These are phyloP conservation scores for Nothomitra cinnamomea DNA, from an alignment of 2,329 filamentous ascomycete species.

Conservation along the genomic window DNA sequence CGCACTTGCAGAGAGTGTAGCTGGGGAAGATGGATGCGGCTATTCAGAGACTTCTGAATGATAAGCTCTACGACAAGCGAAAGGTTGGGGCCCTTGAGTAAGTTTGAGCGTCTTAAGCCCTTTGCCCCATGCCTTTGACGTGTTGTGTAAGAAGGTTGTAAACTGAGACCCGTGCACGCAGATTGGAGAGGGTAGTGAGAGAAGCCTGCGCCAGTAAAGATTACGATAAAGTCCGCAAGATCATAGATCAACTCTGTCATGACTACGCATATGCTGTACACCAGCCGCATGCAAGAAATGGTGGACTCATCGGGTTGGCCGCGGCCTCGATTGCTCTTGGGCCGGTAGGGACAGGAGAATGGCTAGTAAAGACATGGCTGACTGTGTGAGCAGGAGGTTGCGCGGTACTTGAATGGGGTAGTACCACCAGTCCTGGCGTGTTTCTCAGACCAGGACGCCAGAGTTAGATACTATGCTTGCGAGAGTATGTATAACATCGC, in stretches of 20 bases:
- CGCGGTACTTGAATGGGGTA: conserved; percentile 80
- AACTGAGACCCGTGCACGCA: conserved; percentile 21
- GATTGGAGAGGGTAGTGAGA: conserved; percentile 79
- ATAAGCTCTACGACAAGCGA: conserved; percentile 97
- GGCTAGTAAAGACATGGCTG: conserved; percentile 8
- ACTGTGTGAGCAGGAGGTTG: conserved; percentile 51
- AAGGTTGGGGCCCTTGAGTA: conserved; percentile 95
- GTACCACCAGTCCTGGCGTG: conserved; percentile 93
- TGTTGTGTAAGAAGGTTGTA: background rate
- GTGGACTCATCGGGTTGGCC: conserved; percentile 85
- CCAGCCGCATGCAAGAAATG: conserved; percentile 90
- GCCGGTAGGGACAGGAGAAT: conserved; percentile 41
- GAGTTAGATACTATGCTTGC: conserved; percentile 94
- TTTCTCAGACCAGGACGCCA: conserved; percentile 94
- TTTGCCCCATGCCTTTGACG: background rate
- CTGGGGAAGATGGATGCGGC: conserved; percentile 56
- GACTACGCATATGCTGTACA: conserved; percentile 97
- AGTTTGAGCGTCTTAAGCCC: conserved; percentile 19
- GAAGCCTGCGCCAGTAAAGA: conserved; percentile 64
- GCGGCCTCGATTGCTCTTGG: conserved; percentile 92
- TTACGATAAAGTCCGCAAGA: conserved; percentile 62
- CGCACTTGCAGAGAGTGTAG: background rate
- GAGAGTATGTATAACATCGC: conserved; percentile 99
- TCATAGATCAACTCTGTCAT: conserved; percentile 91
- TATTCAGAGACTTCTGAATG: conserved; percentile 81